Evolutionary conservation across 371 early-diverging fungal species (phyloP), one percentile per base, ranked within the genome.

Genomic region (Mucor lusitanicus): DNA sequence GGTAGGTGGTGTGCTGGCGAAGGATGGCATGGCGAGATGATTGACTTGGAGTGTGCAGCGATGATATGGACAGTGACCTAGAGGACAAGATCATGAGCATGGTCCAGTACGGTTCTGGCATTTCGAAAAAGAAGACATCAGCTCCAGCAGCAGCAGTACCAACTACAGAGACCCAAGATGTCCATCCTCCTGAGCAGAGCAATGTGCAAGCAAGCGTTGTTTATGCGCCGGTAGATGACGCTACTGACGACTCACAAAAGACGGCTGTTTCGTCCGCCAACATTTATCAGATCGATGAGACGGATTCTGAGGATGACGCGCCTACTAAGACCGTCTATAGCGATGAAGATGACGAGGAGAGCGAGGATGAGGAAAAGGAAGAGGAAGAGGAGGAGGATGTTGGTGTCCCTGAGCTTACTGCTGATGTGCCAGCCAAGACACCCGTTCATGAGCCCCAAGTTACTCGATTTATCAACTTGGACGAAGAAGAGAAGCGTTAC

Each of bases 71-170:
- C 48, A 74, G 74, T 21, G 74, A 74, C 40, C 42, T 68, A 0
- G 74, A 74, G 63, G 71, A 62, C 25, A 68, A 65, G 54, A 74
- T 74, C 39, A 59, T 74, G 71, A 74, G 74, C 32, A 53, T 62
- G 59, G 62, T 64, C 1, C 65, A 70, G 17, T 74, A 68, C 32
- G 60, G 39, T 13, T 30, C 65, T 15, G 66, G 64, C 25, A 23
- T 67, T 8, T 21, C 54, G 23, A 46, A 59, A 48, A 68, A 61
- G 30, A 30, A 19, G 21, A 8, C 56, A n/a, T 2, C 37, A 32
- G 21, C 15, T 9, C 21, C 61, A 21, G 13, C 6, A 12, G 12
- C 12, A 12, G 1, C 37, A 12, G 12, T 3, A 12, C 11, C 37
- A 35, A 1, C 12, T 12, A 12, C 50, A 32, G 21, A 15, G 9